These are phyloP conservation scores for Dendrobium catenatum DNA, from an alignment of 106 monocot species.

Conservation along the genomic window DNA sequence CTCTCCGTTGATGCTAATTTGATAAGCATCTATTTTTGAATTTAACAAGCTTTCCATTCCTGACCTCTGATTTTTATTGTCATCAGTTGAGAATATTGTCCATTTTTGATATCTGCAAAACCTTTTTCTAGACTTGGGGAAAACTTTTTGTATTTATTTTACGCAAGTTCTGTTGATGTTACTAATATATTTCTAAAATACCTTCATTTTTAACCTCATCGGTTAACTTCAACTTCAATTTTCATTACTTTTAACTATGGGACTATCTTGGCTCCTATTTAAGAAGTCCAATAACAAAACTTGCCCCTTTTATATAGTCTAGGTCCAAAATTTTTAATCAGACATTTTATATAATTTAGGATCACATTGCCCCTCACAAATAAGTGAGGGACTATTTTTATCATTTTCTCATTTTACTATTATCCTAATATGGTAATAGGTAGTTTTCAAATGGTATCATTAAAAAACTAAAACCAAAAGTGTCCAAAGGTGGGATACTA, in stretches of 20 bases:
- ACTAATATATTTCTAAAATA: no score
- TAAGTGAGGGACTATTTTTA: no score
- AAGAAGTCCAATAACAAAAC: no score
- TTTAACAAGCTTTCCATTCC: neutral
- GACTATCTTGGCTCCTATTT: no score
- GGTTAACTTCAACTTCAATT: no score
- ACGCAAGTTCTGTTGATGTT: neutral
- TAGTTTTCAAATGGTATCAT: neutral
- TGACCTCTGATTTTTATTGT: neutral
- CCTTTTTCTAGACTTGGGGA: neutral
- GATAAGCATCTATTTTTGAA: neutral
- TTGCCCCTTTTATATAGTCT: no score
- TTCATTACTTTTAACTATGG: no score
- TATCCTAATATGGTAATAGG: neutral
- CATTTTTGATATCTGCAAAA: neutral
- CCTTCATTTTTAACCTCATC: no score
- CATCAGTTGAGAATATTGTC: neutral
- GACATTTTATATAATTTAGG: no score
- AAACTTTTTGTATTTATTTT: neutral
- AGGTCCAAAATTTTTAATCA: no score
- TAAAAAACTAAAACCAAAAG: neutral
- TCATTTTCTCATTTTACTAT: no score
- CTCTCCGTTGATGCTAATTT: neutral
- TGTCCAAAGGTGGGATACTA: neutral
- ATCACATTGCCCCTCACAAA: no score